phyloP scores from a whole-genome alignment of 2,329 filamentous ascomycete species.

The Zasmidium cellare region DNA sequence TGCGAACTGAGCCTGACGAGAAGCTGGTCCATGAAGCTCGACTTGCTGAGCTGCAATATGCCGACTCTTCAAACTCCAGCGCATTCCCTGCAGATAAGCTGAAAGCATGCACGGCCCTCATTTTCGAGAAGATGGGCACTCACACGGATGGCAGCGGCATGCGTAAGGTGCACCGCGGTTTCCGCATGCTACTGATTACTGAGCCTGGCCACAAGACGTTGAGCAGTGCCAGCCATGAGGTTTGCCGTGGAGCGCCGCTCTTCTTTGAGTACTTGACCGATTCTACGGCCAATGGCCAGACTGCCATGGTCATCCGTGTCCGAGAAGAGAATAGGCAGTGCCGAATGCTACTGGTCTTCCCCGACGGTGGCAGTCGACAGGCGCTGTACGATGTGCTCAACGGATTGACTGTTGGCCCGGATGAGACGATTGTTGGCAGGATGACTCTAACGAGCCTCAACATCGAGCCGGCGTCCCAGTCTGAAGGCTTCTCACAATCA shows the following conservation, averaged over 20 bases:
- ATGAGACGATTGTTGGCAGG: constrained; percentile 71
- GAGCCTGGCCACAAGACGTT: constrained; percentile 75
- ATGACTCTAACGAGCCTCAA: constrained; percentile 65
- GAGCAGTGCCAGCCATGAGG: constrained; percentile 71
- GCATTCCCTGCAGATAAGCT: constrained; percentile 76
- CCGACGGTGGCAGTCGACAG: constrained; percentile 68
- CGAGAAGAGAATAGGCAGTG: constrained; percentile 66
- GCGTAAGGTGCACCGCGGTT: constrained; percentile 74
- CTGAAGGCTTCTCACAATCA: constrained; percentile 43
- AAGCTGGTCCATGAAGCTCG: constrained; percentile 66
- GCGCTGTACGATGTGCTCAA: constrained; percentile 72
- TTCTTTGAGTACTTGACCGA: constrained; percentile 71
- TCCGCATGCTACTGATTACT: constrained; percentile 75
- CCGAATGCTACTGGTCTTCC: constrained; percentile 75
- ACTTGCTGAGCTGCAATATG: constrained; percentile 76
- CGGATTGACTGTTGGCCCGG: constrained; percentile 66
- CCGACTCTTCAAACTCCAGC: constrained; percentile 69
- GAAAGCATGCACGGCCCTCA: constrained; percentile 66
- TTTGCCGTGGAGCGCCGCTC: constrained; percentile 66
- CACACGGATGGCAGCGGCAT: constrained; percentile 72
- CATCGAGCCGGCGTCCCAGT: constrained; percentile 58
- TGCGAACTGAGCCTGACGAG: constrained; percentile 71
- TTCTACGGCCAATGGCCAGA: constrained; percentile 61
- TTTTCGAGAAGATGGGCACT: constrained; percentile 72
- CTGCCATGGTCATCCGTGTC: constrained; percentile 70